Conservation (phyloP, 2,329 filamentous ascomycete genomes). For the Rhinocladiella mackenziei region DNA sequence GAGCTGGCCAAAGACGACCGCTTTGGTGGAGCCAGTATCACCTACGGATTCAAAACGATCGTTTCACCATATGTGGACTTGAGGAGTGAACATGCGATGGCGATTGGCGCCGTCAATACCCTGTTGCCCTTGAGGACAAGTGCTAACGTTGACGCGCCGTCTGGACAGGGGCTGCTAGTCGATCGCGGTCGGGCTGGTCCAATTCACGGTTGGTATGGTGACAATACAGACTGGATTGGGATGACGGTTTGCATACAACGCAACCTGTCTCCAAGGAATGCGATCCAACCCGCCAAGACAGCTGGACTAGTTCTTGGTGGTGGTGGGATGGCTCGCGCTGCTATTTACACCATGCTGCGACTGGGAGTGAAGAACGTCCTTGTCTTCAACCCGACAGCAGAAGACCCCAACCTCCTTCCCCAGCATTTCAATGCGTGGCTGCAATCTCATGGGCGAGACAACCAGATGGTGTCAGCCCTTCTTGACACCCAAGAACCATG, state of each 20-base stretch:
- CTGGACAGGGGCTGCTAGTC: not conserved
- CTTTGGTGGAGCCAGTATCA: conserved; percentile 40
- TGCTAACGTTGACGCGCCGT: not conserved
- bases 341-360: conserved; percentile 30
- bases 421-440: conserved; percentile 23
- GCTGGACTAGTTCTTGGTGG: conserved; percentile 32
- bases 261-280: conserved; percentile 31
- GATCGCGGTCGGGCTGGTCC: conserved; percentile 46
- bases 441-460: too few relatives aligned
- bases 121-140: conserved; percentile 6
- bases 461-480: conserved; percentile 10
- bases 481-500: conserved; percentile 19
- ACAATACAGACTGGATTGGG: conserved; percentile 34
- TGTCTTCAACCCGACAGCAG: conserved; percentile 30
- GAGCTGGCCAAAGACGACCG: conserved; percentile 36
- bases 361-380: conserved; percentile 29
- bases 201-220: conserved; percentile 38
- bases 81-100: conserved; percentile 27
- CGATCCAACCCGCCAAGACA: conserved; percentile 17
- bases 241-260: conserved; percentile 30
- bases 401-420: conserved; percentile 25
- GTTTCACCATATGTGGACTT: conserved; percentile 27
- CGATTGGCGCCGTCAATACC: conserved; percentile 34
- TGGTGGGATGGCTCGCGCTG: conserved; percentile 27
- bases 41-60: conserved; percentile 31